These are phyloP conservation scores for Mytilinidion resinicola DNA, from an alignment of 495 filamentous ascomycete species.

Conservation along the genomic window DNA sequence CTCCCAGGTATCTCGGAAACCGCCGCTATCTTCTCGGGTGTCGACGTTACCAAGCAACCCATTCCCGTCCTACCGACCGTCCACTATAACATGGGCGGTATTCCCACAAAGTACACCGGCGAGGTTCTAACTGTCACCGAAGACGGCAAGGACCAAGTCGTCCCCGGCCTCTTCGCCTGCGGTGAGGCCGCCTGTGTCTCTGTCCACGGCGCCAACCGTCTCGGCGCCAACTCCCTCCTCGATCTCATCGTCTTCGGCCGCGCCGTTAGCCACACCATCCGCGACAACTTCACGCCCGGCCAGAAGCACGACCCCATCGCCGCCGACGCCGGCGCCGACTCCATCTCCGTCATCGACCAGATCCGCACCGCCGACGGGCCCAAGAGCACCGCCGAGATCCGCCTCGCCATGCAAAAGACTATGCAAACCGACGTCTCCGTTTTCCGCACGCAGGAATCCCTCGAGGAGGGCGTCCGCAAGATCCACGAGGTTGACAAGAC, in stretches of 20 bases:
- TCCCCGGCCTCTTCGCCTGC: slow-evolving; percentile 90
- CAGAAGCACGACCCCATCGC: slow-evolving; percentile 65
- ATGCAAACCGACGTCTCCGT: slow-evolving; percentile 98
- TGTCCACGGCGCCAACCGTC: slow-evolving; percentile 92
- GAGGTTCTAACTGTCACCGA: slow-evolving; percentile 82
- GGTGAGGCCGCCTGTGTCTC: slow-evolving; percentile 97
- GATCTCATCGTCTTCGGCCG: slow-evolving; percentile 96
- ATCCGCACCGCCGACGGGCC: slow-evolving; percentile 76
- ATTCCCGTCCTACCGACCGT: slow-evolving; percentile 96
- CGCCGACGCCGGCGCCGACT: slow-evolving; percentile 78
- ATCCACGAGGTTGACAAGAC: slow-evolving; percentile 74
- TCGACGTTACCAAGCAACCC: slow-evolving; percentile 92
- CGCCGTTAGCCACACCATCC: slow-evolving; percentile 91
- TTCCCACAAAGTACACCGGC: slow-evolving; percentile 93
- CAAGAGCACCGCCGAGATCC: slow-evolving; percentile 78
- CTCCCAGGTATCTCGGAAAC: slow-evolving; percentile 98
- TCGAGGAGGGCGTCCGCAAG: slow-evolving; percentile 77
- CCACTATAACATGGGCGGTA: slow-evolving; percentile 99
- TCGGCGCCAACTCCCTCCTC: slow-evolving; percentile 94
- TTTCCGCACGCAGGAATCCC: slow-evolving; percentile 88
- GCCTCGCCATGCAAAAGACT: slow-evolving; percentile 89
- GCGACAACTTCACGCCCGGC: slow-evolving; percentile 79
- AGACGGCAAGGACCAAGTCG: slow-evolving; percentile 79
- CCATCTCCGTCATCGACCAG: slow-evolving; percentile 79
- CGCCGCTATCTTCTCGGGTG: slow-evolving; percentile 90